A percentile compares a stretch with the other conserved stretches of the same genome.
Evolutionary conservation across 2,329 filamentous ascomycete genomes (phyloP).

Genomic region (Apiospora rasikravindrae): DNA sequence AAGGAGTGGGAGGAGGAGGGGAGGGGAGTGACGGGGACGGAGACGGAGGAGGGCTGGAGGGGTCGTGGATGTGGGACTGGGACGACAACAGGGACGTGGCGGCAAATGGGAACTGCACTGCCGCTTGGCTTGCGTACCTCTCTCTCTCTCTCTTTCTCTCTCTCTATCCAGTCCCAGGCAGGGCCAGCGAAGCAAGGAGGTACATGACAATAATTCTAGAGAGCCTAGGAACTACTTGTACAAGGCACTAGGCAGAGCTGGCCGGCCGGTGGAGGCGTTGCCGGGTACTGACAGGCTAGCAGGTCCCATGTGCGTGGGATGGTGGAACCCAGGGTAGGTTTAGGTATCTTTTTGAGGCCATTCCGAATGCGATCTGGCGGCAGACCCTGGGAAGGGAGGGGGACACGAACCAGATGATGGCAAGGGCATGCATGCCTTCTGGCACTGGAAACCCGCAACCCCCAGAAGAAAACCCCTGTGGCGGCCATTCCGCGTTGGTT

Average conservation of each 20-base stretch:
- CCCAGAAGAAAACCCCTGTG: too few relatives aligned
- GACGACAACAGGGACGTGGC: background rate
- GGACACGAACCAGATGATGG: too few relatives aligned
- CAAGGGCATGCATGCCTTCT: background rate
- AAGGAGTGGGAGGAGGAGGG: background rate
- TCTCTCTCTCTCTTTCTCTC: background rate
- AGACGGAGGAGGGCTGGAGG: background rate
- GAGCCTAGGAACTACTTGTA: background rate
- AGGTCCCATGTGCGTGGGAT: slow-evolving; percentile 20
- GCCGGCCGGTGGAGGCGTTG: background rate
- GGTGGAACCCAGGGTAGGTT: background rate
- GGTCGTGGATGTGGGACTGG: slow-evolving; percentile 3
- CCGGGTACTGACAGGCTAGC: slow-evolving; percentile 12
- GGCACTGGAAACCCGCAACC: background rate
- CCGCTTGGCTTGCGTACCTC: slow-evolving; percentile 11
- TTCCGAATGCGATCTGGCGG: background rate
- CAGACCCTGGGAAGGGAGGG: too few relatives aligned
- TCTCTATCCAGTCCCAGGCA: too few relatives aligned
- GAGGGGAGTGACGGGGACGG: too few relatives aligned
- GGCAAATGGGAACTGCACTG: slow-evolving; percentile 2
- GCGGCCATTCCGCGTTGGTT: background rate
- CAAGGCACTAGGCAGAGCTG: background rate
- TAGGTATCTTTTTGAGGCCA: slow-evolving; percentile 2
- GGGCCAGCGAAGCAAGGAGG: slow-evolving; percentile 8
- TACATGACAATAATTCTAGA: background rate